Base-by-base conservation (phyloP, 495 filamentous ascomycete species). In the Lophiostoma macrostomum region DNA sequence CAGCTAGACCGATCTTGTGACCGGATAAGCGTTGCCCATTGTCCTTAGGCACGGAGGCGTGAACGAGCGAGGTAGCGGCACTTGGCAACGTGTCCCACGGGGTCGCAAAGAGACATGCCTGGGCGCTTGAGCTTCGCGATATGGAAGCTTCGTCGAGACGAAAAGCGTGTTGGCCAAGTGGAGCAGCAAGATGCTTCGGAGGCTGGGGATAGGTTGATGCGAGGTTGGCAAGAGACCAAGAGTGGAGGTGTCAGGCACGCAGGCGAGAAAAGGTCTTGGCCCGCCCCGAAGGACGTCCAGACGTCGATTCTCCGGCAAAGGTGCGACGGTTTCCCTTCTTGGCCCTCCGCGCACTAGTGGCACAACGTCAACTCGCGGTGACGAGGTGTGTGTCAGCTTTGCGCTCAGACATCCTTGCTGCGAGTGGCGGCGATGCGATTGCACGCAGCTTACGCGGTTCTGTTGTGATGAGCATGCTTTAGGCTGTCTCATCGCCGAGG, bases 81-180 rank as follows among this genome's bases (percentile, higher is more conserved):
- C 31, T 48, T 34, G 18, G 22, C 18, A 32, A 7, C 18, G 36
- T 7, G 18, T 13, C 12, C 7, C 8, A 18, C 11, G 7, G 7
- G 8, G 12, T 39, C 36, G 16, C 7, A 39, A 10, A 39, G 8
- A 20, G n/a, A 36, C 18, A 14, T 13, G 31, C 45, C 53, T 49
- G 7, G 44, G 53, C 53, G 39, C 53, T 41, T 38, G 53, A 50
- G 53, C 53, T 57, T 50, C 29, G 34, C 29, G n/a, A 11, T 23
- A 39, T 16, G 47, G 55, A 58, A 58, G 55, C 55, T 34, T 52
- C 28, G 24, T 10, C 48, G 55, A 58, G 48, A 58, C 55, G 23
- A 27, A 34, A 18, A 22, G 41, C 35, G 55, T 58, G 34, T 52
- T 46, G 48, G 46, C 46, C 45, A 44, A 45, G 53, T 43, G 38